These are phyloP conservation scores for Telopea speciosissima DNA, from an alignment of 177 flowering plant species.

Conservation along the genomic window DNA sequence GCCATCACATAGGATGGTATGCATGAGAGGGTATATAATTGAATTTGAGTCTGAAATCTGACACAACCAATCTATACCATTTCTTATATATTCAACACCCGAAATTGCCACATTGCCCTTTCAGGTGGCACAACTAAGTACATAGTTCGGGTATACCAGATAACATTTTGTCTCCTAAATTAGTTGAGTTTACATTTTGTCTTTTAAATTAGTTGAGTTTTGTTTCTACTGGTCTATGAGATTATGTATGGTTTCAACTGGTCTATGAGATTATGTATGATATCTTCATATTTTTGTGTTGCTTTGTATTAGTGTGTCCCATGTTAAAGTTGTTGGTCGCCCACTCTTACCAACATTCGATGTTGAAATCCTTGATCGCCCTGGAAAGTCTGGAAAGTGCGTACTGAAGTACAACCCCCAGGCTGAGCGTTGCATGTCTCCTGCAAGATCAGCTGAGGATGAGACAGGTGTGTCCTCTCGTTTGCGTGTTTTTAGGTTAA, in stretches of 20 bases:
- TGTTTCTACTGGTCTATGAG: not conserved
- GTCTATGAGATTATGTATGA: not conserved
- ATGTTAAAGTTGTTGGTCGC: constrained; percentile 55
- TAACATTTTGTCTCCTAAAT: too few relatives aligned
- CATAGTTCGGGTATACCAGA: too few relatives aligned
- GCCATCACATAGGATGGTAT: too few relatives aligned
- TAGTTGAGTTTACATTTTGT: too few relatives aligned
- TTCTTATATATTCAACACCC: too few relatives aligned
- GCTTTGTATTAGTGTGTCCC: constrained; percentile 34
- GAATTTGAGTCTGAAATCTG: too few relatives aligned
- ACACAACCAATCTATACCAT: too few relatives aligned
- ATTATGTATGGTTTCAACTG: not conserved
- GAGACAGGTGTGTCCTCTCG: constrained; percentile 21
- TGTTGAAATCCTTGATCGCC: constrained; percentile 25
- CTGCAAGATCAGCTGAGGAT: constrained; percentile 7
- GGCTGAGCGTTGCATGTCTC: constrained; percentile 2
- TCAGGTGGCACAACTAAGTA: too few relatives aligned
- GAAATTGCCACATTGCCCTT: not conserved
- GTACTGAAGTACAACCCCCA: constrained; percentile 37
- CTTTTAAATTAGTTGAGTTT: too few relatives aligned
- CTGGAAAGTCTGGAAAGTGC: constrained; percentile 40
- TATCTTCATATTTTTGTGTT: too few relatives aligned
- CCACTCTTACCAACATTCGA: constrained; percentile 39
- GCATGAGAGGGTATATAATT: too few relatives aligned
- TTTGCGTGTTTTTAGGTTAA: constrained; percentile 20